Percentiles rank a stretch among this genome's conserved stretches.
Evolutionary conservation across 2,329 filamentous ascomycete genomes (phyloP).

Genomic region (Monascus ruber): DNA sequence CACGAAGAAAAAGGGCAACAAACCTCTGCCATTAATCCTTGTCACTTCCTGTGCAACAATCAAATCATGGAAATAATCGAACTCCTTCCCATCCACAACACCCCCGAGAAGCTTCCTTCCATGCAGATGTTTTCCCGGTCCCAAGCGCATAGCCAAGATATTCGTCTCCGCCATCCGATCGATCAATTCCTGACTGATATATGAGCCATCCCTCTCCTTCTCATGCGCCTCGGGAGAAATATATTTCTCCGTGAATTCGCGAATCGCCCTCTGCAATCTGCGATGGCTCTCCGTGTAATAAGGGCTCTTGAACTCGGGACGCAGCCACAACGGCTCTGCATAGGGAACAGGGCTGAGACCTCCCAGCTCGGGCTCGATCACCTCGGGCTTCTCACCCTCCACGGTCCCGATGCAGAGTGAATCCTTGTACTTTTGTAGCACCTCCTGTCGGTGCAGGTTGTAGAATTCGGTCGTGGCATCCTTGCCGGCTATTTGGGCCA

Average conservation of each 20-base stretch:
- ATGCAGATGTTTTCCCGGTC: constrained; percentile 71
- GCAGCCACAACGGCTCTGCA: constrained; percentile 73
- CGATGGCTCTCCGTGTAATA: constrained; percentile 71
- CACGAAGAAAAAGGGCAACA: neutral
- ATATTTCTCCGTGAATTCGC: constrained; percentile 61
- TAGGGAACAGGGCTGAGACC: constrained; percentile 71
- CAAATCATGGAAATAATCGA: constrained; percentile 79
- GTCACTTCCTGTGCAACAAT: constrained; percentile 63
- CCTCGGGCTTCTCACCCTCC: constrained; percentile 61
- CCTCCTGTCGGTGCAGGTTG: constrained; percentile 84
- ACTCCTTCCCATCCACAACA: constrained; percentile 63
- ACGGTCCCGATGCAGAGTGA: constrained; percentile 65
- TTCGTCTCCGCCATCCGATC: constrained; percentile 65
- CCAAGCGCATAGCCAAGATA: constrained; percentile 70
- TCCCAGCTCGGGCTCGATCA: constrained; percentile 57
- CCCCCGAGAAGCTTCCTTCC: constrained; percentile 58
- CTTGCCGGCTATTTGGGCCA: constrained; percentile 67
- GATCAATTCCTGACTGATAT: constrained; percentile 60
- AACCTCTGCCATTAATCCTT: constrained; percentile 55
- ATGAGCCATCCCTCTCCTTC: constrained; percentile 61
- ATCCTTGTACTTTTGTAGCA: constrained; percentile 65
- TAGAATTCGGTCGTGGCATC: constrained; percentile 79
- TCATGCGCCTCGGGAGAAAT: constrained; percentile 63
- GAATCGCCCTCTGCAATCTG: constrained; percentile 55
- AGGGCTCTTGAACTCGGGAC: constrained; percentile 62